Evolutionary conservation across 2,329 filamentous ascomycete species (phyloP).

Genomic region (Torrubiella hemipterigena): DNA sequence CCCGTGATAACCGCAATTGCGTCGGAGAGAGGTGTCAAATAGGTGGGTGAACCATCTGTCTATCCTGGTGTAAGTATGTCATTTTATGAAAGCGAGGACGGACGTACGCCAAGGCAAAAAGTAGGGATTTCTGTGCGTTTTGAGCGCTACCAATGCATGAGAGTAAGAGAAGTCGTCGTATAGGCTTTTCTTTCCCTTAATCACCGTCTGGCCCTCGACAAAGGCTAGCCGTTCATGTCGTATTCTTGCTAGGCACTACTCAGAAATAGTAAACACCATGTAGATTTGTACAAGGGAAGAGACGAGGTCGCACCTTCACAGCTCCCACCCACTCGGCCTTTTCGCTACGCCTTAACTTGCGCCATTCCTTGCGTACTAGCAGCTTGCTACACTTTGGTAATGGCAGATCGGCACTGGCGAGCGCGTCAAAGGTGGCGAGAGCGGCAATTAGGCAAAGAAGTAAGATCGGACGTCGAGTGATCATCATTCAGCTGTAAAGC

Average conservation of each 20-base stretch:
- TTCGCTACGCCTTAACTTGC: neutral
- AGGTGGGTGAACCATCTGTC: constrained; percentile 1
- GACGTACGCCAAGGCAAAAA: constrained; percentile 2
- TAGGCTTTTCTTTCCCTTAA: constrained; percentile 1
- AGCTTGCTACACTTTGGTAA: neutral
- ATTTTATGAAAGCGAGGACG: neutral
- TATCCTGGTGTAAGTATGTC: neutral
- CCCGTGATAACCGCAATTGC: constrained; percentile 2
- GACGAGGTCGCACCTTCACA: constrained; percentile 1
- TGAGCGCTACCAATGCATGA: neutral
- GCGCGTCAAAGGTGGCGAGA: too few relatives aligned
- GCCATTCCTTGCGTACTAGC: constrained; percentile 1
- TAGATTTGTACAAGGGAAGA: neutral
- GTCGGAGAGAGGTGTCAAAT: neutral
- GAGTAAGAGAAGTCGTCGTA: constrained; percentile 2
- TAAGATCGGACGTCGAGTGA: too few relatives aligned
- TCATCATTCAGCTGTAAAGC: too few relatives aligned
- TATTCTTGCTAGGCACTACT: constrained; percentile 1
- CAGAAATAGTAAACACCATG: neutral
- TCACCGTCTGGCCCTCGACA: neutral
- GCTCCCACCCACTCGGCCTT: constrained; percentile 1
- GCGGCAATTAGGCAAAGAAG: too few relatives aligned
- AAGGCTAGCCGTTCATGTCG: constrained; percentile 1
- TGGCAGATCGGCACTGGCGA: too few relatives aligned
- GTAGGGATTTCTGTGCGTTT: neutral